Evolutionary conservation across 441 rosid species (phyloP).

Genomic region (Croton setiger): DNA sequence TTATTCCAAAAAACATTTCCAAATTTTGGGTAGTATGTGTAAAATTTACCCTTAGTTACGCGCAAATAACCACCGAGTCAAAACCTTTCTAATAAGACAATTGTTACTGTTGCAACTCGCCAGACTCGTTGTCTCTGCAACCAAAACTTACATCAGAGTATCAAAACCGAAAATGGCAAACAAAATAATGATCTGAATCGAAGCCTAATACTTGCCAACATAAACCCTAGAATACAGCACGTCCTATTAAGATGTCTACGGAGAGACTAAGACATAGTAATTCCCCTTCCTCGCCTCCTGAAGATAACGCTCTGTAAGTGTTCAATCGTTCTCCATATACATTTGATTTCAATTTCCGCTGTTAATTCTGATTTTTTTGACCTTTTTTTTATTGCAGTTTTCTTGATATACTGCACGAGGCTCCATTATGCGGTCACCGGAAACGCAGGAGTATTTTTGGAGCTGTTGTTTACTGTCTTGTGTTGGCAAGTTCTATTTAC

Average conservation of each 20-base stretch:
- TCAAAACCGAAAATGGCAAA: not conserved
- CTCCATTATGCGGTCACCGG: constrained; percentile 81
- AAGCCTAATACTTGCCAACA: not conserved
- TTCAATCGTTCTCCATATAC: not conserved
- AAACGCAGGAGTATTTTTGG: constrained; percentile 72
- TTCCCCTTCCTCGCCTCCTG: constrained; percentile 42
- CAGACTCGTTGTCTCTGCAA: not conserved
- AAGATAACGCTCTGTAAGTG: constrained; percentile 66
- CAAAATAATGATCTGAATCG: constrained; percentile 4
- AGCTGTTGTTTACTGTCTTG: constrained; percentile 58
- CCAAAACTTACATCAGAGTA: not conserved
- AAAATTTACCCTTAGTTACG: no score
- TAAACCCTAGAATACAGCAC: not conserved
- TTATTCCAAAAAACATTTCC: no score
- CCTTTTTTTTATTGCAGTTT: constrained; percentile 44
- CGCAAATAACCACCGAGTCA: not conserved
- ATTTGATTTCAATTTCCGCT: not conserved
- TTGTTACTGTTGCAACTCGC: not conserved
- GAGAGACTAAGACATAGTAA: constrained; percentile 56
- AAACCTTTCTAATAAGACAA: constrained; percentile 2
- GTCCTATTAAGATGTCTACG: constrained; percentile 38
- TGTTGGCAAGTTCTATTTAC: constrained; percentile 51
- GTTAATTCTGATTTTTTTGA: not conserved
- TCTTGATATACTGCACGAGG: constrained; percentile 88
- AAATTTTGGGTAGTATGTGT: no score